Conservation (phyloP, 805 yeast species). For the Nakazawaea wickerhamii region DNA sequence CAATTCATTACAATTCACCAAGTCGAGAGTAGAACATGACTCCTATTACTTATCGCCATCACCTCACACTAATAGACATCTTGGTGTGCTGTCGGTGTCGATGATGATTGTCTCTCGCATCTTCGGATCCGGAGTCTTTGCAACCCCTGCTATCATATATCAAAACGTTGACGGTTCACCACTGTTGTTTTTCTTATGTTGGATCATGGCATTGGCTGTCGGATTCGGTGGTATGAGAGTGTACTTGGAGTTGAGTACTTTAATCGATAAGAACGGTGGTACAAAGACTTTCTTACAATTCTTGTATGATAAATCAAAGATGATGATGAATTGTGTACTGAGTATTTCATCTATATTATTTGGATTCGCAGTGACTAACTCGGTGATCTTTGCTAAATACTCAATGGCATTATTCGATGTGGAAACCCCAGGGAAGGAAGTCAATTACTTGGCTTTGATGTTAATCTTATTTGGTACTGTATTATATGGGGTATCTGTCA, state of each 20-base stretch:
- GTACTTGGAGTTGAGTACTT: constrained; percentile 54
- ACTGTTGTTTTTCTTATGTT: constrained; percentile 42
- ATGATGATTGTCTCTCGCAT: constrained; percentile 53
- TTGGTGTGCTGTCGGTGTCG: constrained; percentile 55
- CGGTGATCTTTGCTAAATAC: constrained; percentile 61
- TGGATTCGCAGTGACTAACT: constrained; percentile 50
- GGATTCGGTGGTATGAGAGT: constrained; percentile 54
- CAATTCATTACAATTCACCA: constrained; percentile 3
- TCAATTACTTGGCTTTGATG: constrained; percentile 29
- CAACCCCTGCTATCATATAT: constrained; percentile 53
- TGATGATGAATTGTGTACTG: constrained; percentile 46
- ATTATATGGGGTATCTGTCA: constrained; percentile 51
- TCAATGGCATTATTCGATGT: constrained; percentile 35
- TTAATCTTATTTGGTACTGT: constrained; percentile 25
- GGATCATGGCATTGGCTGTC: constrained; percentile 48
- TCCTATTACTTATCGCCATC: constrained; percentile 9
- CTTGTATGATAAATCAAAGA: constrained; percentile 46
- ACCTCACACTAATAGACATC: constrained; percentile 56
- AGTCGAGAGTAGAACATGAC: constrained; percentile 12
- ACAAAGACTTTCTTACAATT: constrained; percentile 56
- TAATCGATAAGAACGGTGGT: constrained; percentile 62
- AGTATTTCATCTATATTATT: constrained; percentile 45
- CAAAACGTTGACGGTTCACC: constrained; percentile 54
- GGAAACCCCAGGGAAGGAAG: constrained; percentile 26
- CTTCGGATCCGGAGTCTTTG: constrained; percentile 62